Evolutionary conservation across 208 protist genomes (phyloP).

Genomic region (Borovskyia barvae): DNA sequence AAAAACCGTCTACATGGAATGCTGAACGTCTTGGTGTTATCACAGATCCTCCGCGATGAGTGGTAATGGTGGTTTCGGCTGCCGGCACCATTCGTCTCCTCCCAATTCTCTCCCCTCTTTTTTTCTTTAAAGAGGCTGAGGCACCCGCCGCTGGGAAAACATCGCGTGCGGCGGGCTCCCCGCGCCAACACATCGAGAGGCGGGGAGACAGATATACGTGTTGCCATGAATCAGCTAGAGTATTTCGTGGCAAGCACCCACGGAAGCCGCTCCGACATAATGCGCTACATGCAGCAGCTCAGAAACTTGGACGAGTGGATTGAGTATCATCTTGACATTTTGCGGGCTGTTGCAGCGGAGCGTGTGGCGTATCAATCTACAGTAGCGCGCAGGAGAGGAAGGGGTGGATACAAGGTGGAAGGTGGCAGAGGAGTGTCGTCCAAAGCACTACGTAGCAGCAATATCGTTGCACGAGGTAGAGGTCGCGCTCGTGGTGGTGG

Average conservation of each 20-base stretch:
- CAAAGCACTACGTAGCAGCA: too few species aligned
- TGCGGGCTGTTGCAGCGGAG: conserved; percentile 35
- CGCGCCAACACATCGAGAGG: too few species aligned
- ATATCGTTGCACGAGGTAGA: too few species aligned
- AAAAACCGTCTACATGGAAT: too few species aligned
- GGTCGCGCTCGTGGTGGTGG: background rate
- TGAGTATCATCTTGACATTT: conserved; percentile 40
- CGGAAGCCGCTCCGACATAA: conserved; percentile 45
- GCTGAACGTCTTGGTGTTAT: too few species aligned
- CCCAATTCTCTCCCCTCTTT: background rate
- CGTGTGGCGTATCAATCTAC: conserved; percentile 12
- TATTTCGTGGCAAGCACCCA: conserved; percentile 73
- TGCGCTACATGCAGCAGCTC: conserved; percentile 63
- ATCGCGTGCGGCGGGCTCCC: too few species aligned
- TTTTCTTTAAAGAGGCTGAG: background rate
- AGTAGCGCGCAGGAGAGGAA: background rate
- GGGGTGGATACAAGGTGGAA: too few species aligned
- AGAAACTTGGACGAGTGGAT: conserved; percentile 64
- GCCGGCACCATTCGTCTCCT: background rate
- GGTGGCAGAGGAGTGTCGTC: too few species aligned
- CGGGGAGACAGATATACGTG: conserved; percentile 18
- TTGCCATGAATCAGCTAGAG: conserved; percentile 64
- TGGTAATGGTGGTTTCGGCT: background rate
- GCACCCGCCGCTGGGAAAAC: too few species aligned
- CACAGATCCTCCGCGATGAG: too few species aligned